Conservation (phyloP, 345 rosid genomes). For the Abelmoschus esculentus region DNA sequence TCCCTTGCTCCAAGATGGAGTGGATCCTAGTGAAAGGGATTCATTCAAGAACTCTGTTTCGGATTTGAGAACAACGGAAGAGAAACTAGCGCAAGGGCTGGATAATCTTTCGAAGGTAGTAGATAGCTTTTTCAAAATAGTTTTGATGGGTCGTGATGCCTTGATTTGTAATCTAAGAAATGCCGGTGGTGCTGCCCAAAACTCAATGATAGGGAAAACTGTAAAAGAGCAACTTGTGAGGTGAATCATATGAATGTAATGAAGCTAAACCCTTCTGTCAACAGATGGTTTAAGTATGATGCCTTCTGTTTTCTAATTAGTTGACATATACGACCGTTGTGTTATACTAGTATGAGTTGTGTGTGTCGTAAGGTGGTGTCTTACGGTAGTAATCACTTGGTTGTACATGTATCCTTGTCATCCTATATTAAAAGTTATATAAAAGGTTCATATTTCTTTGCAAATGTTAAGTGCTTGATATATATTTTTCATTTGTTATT, state of each 20-base stretch:
- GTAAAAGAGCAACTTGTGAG: conserved; percentile 22
- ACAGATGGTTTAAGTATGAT: neutral
- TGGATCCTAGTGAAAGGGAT: conserved; percentile 29
- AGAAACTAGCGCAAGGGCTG: conserved; percentile 54
- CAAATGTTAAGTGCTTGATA: neutral
- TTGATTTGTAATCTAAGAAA: conserved; percentile 69
- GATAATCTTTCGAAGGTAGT: conserved; percentile 62
- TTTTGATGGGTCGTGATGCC: conserved; percentile 67
- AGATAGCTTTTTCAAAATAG: conserved; percentile 71
- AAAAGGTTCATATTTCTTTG: neutral
- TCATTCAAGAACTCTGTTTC: conserved; percentile 25
- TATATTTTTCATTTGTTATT: too few species aligned
- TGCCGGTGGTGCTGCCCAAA: conserved; percentile 23
- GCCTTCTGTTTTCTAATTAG: neutral
- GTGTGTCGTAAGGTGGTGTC: neutral
- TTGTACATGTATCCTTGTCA: neutral
- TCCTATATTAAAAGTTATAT: neutral
- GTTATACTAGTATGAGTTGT: neutral
- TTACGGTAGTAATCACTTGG: neutral
- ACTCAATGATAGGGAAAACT: conserved; percentile 21
- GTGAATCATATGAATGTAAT: conserved; percentile 17
- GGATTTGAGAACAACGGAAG: conserved; percentile 35
- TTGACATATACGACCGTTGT: neutral
- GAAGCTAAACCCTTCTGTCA: neutral
- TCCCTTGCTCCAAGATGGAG: conserved; percentile 58